Base-by-base conservation (phyloP, 1,284 basidiomycete species). In the Fistulina hepatica region DNA sequence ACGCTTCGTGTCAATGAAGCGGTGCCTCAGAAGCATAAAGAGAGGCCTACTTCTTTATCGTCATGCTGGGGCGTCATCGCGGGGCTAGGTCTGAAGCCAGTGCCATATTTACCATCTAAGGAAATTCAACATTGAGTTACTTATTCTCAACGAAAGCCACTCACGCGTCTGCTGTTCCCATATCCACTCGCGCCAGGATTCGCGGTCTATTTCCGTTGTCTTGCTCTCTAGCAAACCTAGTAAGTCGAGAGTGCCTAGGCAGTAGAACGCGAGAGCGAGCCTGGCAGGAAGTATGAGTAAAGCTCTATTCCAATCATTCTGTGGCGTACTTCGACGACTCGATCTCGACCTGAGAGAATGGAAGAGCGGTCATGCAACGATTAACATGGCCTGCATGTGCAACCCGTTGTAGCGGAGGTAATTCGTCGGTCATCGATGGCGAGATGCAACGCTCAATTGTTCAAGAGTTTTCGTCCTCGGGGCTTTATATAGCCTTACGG, bases 261-360 rank as follows among this genome's bases (percentile, higher is more conserved):
- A 85, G 53, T 93, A 93, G 62, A 86, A 93, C n/a, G 68, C 76
- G 31, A 91, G 53, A 2, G 83, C 86, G 48, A 91, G 63, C 48
- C 89, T 91, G 48, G 35, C 27, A 36, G 20, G 15, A 35, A 23
- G 16, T 43, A 31, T 45, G 41, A 37, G 48, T 30, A 25, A 33
- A 3, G 16, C 38, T 19, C 21, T 21, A 12, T 26, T 13, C 13
- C 30, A 41, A 22, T 15, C 15, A 35, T 17, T 37, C 22, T 19
- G 23, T 21, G 22, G 43, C 49, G 45, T 51, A 75, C 77, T 74
- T 68, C 28, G 70, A 71, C 26, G 68, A 60, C 54, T 81, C 77
- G 23, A 67, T 45, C 32, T 78, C 74, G 21, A 64, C 64, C 46
- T 76, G 69, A 33, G 68, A 65, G 12, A 54, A 56, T 8, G 76